Evolutionary conservation across 495 filamentous ascomycete species (phyloP).

Genomic region (Chaetomidium leptoderma): DNA sequence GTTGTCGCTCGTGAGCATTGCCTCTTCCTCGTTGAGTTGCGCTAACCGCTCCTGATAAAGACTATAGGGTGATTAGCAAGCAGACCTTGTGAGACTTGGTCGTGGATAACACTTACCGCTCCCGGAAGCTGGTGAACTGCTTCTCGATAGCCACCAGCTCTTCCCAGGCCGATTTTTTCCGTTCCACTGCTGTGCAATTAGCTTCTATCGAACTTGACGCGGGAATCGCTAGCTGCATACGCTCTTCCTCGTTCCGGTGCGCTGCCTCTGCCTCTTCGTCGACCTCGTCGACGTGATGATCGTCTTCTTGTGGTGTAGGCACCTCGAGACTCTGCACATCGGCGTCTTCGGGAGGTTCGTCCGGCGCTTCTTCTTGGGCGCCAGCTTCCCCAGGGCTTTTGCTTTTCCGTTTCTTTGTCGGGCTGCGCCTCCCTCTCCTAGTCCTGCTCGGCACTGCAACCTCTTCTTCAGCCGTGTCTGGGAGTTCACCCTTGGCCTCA

Average conservation of each 20-base stretch:
- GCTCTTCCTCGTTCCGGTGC: slow-evolving; percentile 67
- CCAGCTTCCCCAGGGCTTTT: slow-evolving; percentile 30
- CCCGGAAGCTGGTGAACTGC: slow-evolving; percentile 77
- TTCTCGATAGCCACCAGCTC: slow-evolving; percentile 72
- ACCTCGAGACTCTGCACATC: slow-evolving; percentile 32
- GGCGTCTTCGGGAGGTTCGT: slow-evolving; percentile 28
- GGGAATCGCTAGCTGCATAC: slow-evolving; percentile 46
- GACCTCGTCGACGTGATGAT: slow-evolving; percentile 46
- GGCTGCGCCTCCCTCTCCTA: slow-evolving; percentile 40
- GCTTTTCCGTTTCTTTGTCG: slow-evolving; percentile 39
- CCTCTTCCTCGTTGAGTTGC: slow-evolving; percentile 75
- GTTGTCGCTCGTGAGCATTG: slow-evolving; percentile 68
- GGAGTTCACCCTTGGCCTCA: slow-evolving; percentile 22
- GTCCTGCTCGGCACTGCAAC: slow-evolving; percentile 20
- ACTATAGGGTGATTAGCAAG: slow-evolving; percentile 42
- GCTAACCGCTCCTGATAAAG: slow-evolving; percentile 83
- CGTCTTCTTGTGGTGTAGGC: slow-evolving; percentile 41
- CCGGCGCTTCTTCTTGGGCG: slow-evolving; percentile 31
- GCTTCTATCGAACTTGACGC: slow-evolving; percentile 16
- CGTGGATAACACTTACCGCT: slow-evolving; percentile 58
- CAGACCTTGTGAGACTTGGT: no score
- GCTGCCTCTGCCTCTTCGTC: slow-evolving; percentile 52
- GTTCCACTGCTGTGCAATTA: slow-evolving; percentile 59
- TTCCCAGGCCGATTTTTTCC: slow-evolving; percentile 76
- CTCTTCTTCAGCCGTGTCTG: slow-evolving; percentile 32